phyloP scores from a whole-genome alignment of 441 rosid genomes.

The Arabidopsis lyrata region DNA sequence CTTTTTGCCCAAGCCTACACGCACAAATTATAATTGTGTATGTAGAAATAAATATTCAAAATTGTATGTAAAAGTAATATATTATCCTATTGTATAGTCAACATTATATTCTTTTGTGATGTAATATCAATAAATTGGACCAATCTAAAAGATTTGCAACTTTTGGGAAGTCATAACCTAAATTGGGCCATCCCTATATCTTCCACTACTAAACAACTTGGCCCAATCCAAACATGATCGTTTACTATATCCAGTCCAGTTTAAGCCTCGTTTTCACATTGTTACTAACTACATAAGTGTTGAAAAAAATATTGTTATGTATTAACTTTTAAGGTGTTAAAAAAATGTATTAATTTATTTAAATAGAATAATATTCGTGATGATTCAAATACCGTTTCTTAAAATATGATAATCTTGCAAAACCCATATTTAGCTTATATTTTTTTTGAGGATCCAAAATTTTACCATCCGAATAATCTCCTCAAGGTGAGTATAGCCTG shows the following conservation, averaged over 20 bases:
- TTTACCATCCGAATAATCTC: too few relatives aligned
- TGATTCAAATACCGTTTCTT: too few relatives aligned
- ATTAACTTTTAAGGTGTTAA: too few relatives aligned
- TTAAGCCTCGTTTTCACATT: constrained; percentile 12
- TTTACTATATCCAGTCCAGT: constrained; percentile 26
- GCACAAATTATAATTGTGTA: not conserved
- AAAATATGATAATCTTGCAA: too few relatives aligned
- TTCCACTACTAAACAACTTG: constrained; percentile 30
- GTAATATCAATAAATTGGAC: constrained; percentile 35
- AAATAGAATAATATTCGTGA: too few relatives aligned
- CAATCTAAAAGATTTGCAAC: constrained; percentile 38
- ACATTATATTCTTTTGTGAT: constrained; percentile 1
- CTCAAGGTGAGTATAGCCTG: too few relatives aligned
- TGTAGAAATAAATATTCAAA: not conserved
- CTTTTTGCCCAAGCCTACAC: too few relatives aligned
- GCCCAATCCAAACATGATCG: constrained; percentile 13
- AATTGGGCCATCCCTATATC: constrained; percentile 19
- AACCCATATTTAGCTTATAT: too few relatives aligned
- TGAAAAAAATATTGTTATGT: not conserved
- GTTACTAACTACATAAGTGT: not conserved
- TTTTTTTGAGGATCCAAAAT: too few relatives aligned
- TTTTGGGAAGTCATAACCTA: constrained; percentile 44
- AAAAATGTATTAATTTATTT: too few relatives aligned
- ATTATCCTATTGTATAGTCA: constrained; percentile 18
- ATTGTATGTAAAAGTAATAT: not conserved